Evolutionary conservation across 1,284 basidiomycete species (phyloP).

Genomic region (Sporisorium reilianum): DNA sequence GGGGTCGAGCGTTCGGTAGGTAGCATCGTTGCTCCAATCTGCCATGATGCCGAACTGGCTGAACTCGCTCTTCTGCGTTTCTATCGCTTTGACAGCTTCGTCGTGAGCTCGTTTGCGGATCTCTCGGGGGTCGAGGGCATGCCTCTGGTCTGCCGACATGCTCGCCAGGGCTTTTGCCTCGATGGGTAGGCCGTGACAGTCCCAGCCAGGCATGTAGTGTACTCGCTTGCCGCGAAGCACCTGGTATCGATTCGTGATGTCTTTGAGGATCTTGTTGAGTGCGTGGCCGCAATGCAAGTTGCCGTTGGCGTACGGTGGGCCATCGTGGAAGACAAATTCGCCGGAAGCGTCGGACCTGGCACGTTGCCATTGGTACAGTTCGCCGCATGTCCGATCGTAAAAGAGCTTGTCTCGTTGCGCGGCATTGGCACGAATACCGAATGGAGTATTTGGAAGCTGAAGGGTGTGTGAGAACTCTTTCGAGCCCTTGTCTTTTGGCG

Average conservation of each 20-base stretch:
- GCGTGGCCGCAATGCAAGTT: conserved; percentile 96
- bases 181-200: conserved; percentile 97
- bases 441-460: conserved; percentile 83
- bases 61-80: conserved; percentile 84
- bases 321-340: conserved; percentile 89
- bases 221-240: conserved; percentile 82
- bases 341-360: conserved; percentile 8
- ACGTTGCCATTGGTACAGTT: conserved; percentile 85
- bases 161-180: conserved; percentile 63
- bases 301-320: conserved; percentile 98
- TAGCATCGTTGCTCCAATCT: conserved; percentile 82
- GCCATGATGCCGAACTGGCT: conserved; percentile 89
- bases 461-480: conserved; percentile 76
- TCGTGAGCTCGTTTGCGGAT: conserved; percentile 80
- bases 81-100: conserved; percentile 82
- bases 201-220: conserved; percentile 97
- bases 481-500: conserved; percentile 11
- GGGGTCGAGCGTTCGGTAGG: conserved; percentile 79
- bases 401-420: conserved; percentile 77
- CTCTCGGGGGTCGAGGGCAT: conserved; percentile 56
- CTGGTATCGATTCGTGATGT: conserved; percentile 92
- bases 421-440: conserved; percentile 82
- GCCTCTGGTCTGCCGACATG: conserved; percentile 74
- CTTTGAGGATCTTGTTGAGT: conserved; percentile 95
- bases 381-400: conserved; percentile 78